Evolutionary conservation across 495 filamentous ascomycete genomes (phyloP), one percentile per base, ranked within the genome.

Genomic region (Bombardia bombarda): DNA sequence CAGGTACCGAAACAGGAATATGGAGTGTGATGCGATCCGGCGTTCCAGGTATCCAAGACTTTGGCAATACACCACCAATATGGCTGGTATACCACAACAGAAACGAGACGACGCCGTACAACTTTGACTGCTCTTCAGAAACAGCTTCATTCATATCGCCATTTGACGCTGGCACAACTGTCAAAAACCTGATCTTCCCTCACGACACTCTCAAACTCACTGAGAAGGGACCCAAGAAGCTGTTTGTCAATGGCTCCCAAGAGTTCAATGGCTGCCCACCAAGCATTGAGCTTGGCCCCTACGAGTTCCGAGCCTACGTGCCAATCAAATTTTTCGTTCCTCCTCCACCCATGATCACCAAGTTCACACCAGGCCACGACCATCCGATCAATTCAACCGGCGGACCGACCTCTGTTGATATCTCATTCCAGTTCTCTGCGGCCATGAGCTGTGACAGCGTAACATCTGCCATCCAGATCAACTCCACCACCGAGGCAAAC

Each of bases 61-160:
- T 83, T 74, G 77, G 77, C 77, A 70, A 42, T 62, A 74, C 23
- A 34, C 71, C 37, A 63, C 74, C 28, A 63, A 67, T 84, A 6
- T 84, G 82, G 81, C 55, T 85, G 17, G 59, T 84, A 2, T 81
- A 82, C 48, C 69, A 74, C 18, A 86, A 85, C 49, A 67, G 74
- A 36, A 81, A 84, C 51, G 52, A 61, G 10, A 74, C 76, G 1
- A 68, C 69, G 8, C 68, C 63, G 7, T 84, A 82, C 53, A 58
- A 64, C 2, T 83, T 83, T 48, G 69, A 83, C 43, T 84, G 82
- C 56, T 17, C 8, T 12, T 52, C 46, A 8, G 61, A 55, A 23
- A 49, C 57, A 14, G 69, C 70, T 7, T 44, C 42, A 14, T 61
- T 84, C 31, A 56, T 84, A 40, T 66, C 82, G 16, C 76, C 82